Percentiles rank a stretch among this genome's conserved stretches.
Conservation (phyloP, 179 eudicot species). For the Drosera spatulata region DNA sequence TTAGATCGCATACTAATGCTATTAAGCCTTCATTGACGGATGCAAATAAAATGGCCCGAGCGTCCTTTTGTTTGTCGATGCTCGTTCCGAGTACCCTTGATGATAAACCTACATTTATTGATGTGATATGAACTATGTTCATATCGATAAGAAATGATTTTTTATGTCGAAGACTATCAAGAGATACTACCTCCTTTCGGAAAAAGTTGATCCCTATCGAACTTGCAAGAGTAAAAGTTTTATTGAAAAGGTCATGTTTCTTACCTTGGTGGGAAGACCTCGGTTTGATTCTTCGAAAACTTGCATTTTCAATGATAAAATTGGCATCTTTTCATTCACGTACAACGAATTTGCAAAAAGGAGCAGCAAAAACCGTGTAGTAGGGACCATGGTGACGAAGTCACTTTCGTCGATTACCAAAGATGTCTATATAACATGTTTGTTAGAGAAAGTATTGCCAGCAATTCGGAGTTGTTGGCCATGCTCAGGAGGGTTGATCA, state of each 20-base stretch:
- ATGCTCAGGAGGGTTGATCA: not conserved
- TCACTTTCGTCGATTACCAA: constrained; percentile 4
- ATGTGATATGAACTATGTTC: constrained; percentile 5
- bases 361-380: constrained; percentile 7
- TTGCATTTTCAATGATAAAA: constrained; percentile 9
- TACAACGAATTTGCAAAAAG: constrained; percentile 4
- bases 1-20: not conserved
- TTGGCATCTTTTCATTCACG: constrained; percentile 9
- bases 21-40: not conserved
- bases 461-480: constrained; percentile 8
- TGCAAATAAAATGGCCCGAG: not conserved
- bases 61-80: constrained; percentile 3
- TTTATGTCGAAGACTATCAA: constrained; percentile 4
- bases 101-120: constrained; percentile 3
- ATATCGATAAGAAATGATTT: too few relatives aligned
- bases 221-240: constrained; percentile 2
- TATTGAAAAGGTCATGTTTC: constrained; percentile 11
- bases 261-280: constrained; percentile 5
- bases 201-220: constrained; percentile 11
- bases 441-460: too few relatives aligned
- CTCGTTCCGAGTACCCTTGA: not conserved
- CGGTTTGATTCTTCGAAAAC: constrained; percentile 6
- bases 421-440: constrained; percentile 9
- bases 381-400: constrained; percentile 12
- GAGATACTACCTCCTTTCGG: constrained; percentile 9